Evolutionary conservation across 345 rosid species (phyloP), one percentile per base, ranked within the genome.

Genomic region (Gossypium longicalyx): DNA sequence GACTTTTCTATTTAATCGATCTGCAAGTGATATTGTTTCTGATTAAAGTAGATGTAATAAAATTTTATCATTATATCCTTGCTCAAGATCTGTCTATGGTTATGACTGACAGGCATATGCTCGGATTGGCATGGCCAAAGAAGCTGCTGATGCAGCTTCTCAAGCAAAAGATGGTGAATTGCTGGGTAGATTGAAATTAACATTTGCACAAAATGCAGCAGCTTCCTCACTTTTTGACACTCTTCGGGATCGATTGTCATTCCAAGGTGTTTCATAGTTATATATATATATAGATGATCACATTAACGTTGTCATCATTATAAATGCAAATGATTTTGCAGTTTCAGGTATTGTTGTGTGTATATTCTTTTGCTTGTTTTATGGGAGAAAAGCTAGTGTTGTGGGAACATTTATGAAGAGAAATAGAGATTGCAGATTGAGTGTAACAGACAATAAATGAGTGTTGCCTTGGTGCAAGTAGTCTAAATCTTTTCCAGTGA

Each of bases 141-240:
- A 95, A 85, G 98, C 98, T 16, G 98, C 97, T 16, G 98, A 92
- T 78, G 96, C 97, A 73, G 99, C 99, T 12, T 89, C 95, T 73
- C 98, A 89, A 76, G 94, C 98, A 41, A 89, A 91, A 79, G 98
- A 95, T 76, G 97, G 96, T 0, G 99, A 93, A 81, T 83, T 95
- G 85, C 90, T 95, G 38, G 97, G 91, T 62, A 86, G 97, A 81
- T 79, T 95, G 83, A 90, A 86, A 79, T 76, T 84, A 78, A 95
- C 97, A 23, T 93, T 95, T 76, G 74, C 94, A 51, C 99, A 93
- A 76, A 95, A 93, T 77, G 84, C 93, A 23, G 87, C 93, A 20
- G 93, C 92, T 43, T 84, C 97, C 1, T 89, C 98, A 64, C 87
- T 95, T 57, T 93, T 95, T 49, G 98, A 93, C 79, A 93, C 94